Base-by-base conservation (phyloP, 305 asterid species). In the Fraxinus velutina region DNA sequence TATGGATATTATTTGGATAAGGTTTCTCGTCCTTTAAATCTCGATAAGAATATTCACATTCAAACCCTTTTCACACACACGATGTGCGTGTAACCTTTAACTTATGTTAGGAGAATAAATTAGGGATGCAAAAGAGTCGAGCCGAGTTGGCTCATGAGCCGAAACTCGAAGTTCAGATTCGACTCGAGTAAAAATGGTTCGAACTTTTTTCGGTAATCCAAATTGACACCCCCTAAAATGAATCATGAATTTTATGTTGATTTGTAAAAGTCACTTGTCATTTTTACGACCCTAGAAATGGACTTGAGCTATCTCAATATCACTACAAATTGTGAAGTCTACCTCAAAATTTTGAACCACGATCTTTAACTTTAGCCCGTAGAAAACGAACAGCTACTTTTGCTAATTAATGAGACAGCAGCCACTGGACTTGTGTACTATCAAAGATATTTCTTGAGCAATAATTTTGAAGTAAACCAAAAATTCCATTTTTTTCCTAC, bases 321-420 rank as follows among this genome's bases (percentile, higher is more conserved):
- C 79, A 80, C 39, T 22, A 30, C 83, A 78, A 75, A 74, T 81
- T 75, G 70, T 52, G 12, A 75, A 15, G 77, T 37, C 44, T 76
- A 76, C 76, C 81, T 66, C 42, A 60, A 78, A 78, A 79, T 73
- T 81, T 79, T 77, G 80, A 81, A 79, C 83, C 85, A 70, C 81
- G 13, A 80, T 72, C 78, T 22, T 39, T 3, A 50, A 42, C 34
- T 27, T 66, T 8, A 24, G 2, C 36, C n/a, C 37, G 2, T 42
- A 74, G 52, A 82, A 81, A 55, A 85, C 82, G 76, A 85, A 52
- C 39, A 9, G 19, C 79, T 36, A 32, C 85, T 82, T 85, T 85
- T 82, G n/a, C 15, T 6, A 76, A 5, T 85, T 64, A 81, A 82
- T 75, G 81, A 78, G 82, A 79, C 80, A 74, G 81, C 79, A 66